A percentile compares a stretch with the other conserved stretches of the same genome.
These are phyloP conservation scores for Phaffomyces antillensis DNA, from an alignment of 805 yeast genomes.

Conservation along the genomic window DNA sequence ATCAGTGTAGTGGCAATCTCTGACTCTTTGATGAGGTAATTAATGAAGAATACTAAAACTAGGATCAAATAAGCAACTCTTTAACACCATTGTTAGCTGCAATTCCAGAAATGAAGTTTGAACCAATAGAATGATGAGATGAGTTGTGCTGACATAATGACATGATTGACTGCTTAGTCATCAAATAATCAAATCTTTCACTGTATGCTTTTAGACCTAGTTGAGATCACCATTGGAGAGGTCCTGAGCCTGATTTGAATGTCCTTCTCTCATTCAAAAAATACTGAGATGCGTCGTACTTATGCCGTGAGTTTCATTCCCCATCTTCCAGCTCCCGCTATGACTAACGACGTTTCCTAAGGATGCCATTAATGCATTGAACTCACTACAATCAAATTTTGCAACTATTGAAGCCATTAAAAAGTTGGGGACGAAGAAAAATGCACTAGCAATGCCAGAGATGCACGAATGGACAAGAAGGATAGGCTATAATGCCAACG, in stretches of 20 bases:
- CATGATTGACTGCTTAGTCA: too few relatives aligned
- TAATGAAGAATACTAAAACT: slow-evolving; percentile 35
- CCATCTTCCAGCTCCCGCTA: background rate
- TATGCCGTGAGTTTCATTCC: slow-evolving; percentile 1
- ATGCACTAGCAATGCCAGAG: slow-evolving; percentile 69
- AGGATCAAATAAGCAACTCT: slow-evolving; percentile 67
- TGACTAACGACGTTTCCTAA: background rate
- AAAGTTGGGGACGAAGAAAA: slow-evolving; percentile 55
- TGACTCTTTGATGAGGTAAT: slow-evolving; percentile 36
- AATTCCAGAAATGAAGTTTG: too few relatives aligned
- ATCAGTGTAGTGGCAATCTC: slow-evolving; percentile 43
- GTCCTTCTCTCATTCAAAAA: too few relatives aligned
- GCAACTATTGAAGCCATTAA: slow-evolving; percentile 81
- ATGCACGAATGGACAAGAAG: slow-evolving; percentile 77
- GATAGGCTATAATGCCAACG: slow-evolving; percentile 57
- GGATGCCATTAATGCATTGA: slow-evolving; percentile 82
- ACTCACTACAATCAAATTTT: slow-evolving; percentile 84
- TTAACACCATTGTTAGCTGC: slow-evolving; percentile 58
- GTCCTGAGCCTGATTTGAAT: too few relatives aligned
- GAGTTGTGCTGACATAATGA: too few relatives aligned
- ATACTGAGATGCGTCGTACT: slow-evolving; percentile 3
- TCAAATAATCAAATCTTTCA: too few relatives aligned
- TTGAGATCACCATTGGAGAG: too few relatives aligned
- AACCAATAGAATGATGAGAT: too few relatives aligned
- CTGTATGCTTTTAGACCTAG: too few relatives aligned